phyloP scores from a whole-genome alignment of 192 early-diverging fungal species.

The Podila minutissima region DNA sequence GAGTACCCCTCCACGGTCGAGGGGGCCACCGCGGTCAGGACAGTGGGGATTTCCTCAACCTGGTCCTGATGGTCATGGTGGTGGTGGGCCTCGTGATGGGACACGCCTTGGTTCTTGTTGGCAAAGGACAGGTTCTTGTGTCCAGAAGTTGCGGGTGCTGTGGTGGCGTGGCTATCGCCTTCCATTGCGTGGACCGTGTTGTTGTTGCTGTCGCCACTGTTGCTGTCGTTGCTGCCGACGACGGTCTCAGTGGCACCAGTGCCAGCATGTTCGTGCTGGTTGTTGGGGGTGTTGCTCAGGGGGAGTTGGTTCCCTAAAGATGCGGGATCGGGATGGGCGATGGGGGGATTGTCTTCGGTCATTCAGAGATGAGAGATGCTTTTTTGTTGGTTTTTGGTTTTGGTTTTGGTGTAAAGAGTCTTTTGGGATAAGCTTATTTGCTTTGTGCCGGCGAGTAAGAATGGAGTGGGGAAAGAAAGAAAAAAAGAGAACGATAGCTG shows the following conservation, averaged over 20 bases:
- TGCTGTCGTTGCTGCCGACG: background rate
- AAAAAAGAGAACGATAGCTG: background rate
- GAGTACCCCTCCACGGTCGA: constrained; percentile 28
- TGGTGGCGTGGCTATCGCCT: background rate
- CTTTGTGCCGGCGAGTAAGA: background rate
- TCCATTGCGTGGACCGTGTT: constrained; percentile 1
- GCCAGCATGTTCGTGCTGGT: background rate
- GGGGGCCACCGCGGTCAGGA: background rate
- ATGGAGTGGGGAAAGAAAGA: background rate
- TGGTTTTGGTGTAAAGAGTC: background rate
- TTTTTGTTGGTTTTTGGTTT: background rate
- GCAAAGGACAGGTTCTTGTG: constrained; percentile 23
- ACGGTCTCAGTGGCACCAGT: background rate
- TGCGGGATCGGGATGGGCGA: constrained; percentile 10
- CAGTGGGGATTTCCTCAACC: background rate
- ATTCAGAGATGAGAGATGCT: constrained; percentile 16
- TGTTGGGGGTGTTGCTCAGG: constrained; percentile 2
- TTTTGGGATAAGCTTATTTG: background rate
- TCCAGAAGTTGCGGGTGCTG: background rate
- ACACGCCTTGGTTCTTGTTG: background rate
- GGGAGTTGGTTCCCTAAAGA: constrained; percentile 28
- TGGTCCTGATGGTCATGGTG: background rate
- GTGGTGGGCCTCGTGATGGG: constrained; percentile 3
- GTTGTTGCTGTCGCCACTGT: background rate
- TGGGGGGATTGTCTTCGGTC: constrained; percentile 25